phyloP scores from a whole-genome alignment of 2,329 filamentous ascomycete species.

The Cordyceps javanica region DNA sequence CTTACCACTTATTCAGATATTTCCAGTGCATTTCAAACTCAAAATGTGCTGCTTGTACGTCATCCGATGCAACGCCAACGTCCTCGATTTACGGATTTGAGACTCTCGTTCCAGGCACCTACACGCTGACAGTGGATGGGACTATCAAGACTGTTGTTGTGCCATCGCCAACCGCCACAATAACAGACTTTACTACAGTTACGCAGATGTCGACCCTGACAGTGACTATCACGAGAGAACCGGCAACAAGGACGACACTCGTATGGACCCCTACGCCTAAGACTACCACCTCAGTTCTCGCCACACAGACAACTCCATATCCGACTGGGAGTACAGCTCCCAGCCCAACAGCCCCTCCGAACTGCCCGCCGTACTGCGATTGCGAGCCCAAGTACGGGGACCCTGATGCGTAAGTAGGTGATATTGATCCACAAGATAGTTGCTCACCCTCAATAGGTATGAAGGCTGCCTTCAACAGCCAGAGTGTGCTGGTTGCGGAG shows the following conservation, averaged over 20 bases:
- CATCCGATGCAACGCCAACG: not conserved
- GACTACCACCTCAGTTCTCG: not conserved
- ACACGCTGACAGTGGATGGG: not conserved
- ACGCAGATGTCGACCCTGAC: not conserved
- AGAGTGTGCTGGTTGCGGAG: conserved; percentile 9
- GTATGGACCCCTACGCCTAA: not conserved
- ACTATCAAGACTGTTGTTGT: conserved; percentile 4
- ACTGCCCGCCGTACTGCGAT: conserved; percentile 8
- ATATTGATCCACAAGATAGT: not conserved
- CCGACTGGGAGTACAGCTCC: not conserved
- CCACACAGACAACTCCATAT: not conserved
- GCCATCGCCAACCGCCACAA: not conserved
- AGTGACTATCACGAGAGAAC: not conserved
- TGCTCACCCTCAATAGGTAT: not conserved
- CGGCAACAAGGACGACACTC: not conserved
- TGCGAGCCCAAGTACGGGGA: conserved; percentile 9
- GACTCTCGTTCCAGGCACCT: conserved; percentile 6
- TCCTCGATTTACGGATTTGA: not conserved
- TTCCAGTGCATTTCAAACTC: conserved; percentile 13
- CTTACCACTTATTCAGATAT: not conserved
- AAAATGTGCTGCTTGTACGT: conserved; percentile 2
- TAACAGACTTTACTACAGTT: not conserved
- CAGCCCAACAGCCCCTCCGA: not conserved
- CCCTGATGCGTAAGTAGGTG: conserved; percentile 1
- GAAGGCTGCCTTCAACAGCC: conserved; percentile 3